Percentiles rank a stretch among this genome's conserved stretches.
Conservation (phyloP, 2,329 filamentous ascomycete genomes). For the Fusarium nodosum region DNA sequence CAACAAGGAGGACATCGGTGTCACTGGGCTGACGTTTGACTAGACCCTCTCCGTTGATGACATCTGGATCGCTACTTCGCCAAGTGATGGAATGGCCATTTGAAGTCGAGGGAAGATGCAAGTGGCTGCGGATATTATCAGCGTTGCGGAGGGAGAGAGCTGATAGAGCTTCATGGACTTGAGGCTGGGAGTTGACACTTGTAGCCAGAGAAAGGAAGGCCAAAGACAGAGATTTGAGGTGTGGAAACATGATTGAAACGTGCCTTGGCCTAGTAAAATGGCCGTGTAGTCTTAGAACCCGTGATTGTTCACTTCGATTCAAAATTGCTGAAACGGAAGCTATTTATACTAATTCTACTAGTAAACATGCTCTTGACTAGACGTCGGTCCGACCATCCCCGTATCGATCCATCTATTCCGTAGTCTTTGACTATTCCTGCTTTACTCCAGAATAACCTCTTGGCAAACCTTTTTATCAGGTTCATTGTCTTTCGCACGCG, state of each 20-base stretch:
- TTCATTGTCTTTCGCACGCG: neutral
- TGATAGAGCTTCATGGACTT: constrained; percentile 16
- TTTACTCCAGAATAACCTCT: neutral
- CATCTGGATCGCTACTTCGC: constrained; percentile 52
- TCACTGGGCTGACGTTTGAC: constrained; percentile 53
- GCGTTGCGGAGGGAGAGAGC: constrained; percentile 52
- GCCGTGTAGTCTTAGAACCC: neutral
- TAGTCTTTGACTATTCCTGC: neutral
- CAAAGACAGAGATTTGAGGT: neutral
- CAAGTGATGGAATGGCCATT: constrained; percentile 54
- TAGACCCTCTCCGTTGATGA: constrained; percentile 55
- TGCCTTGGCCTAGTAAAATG: neutral
- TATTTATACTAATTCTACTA: neutral
- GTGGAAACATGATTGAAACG: constrained; percentile 1
- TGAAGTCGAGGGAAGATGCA: constrained; percentile 52
- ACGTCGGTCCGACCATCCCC: neutral
- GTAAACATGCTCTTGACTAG: neutral
- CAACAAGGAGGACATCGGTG: constrained; percentile 53
- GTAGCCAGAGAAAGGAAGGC: constrained; percentile 9
- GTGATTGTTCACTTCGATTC: neutral
- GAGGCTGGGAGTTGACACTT: neutral
- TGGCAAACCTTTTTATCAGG: constrained; percentile 3
- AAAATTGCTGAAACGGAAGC: neutral
- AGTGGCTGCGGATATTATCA: constrained; percentile 56
- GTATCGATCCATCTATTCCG: neutral